Base-by-base conservation (phyloP, 192 early-diverging fungal genomes). In the Backusella circina region DNA sequence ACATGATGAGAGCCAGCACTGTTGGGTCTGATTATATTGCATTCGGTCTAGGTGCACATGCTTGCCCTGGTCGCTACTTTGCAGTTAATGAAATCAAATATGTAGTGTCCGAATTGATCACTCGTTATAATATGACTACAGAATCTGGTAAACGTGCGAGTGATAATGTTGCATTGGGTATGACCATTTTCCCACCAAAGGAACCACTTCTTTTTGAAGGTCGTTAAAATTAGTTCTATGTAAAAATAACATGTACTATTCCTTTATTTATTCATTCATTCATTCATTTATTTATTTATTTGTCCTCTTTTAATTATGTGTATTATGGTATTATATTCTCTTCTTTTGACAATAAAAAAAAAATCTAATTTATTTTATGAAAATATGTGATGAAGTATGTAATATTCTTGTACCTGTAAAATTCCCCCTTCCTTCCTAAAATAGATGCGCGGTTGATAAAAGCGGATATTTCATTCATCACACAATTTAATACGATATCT, bases 41-140 rank as follows among this genome's bases (percentile, higher is more conserved):
- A 1, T 80, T 80, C 77, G 79, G 79, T 32, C 37, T 80, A 33
- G 79, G 79, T 31, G 35, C 38, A 7, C 79, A 80, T 69, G 75
- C 79, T 39, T 80, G 79, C 64, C 79, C 79, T 30, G 79, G 79
- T 61, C 66, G 79, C 37, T 75, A 51, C 41, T 79, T 79, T 66
- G 78, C 78, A 37, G 47, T 36, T 30, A 69, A 75, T 16, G 78
- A 75, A 50, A 76, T 79, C 26, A 70, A 75, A 35, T 72, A 75
- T 39, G 18, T 77, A 12, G 5, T 80, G 8, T 36, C 70, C 15
- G 54, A 57, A 50, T 15, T 78, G 18, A 31, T 73, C 5, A 51
- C 37, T 21, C 36, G 72, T 8, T 78, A 39, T 21, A 68, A 74
- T 7, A 31, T 74, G 2, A 66, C 13, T 9, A 74, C 73, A 38